A percentile compares a stretch with the other conserved stretches of the same genome.
These are phyloP conservation scores for Chondrostereum purpureum DNA, from an alignment of 1,284 basidiomycete species.

Conservation along the genomic window DNA sequence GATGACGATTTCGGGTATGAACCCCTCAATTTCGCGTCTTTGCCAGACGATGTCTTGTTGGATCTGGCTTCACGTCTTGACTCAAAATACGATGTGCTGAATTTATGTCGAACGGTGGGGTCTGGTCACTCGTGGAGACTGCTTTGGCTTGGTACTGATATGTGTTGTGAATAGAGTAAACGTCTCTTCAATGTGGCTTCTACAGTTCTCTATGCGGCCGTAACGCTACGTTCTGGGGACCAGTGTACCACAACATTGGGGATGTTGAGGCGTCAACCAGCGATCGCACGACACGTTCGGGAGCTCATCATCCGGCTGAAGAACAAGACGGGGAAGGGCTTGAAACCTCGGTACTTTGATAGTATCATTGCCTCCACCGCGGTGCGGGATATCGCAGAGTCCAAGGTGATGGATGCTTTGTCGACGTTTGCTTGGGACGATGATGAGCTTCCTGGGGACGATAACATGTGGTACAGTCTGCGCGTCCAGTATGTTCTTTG, in stretches of 20 bases:
- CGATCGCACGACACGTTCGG: slow-evolving; percentile 59
- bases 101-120: slow-evolving; percentile 51
- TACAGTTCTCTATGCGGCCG: slow-evolving; percentile 49
- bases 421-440: slow-evolving; percentile 62
- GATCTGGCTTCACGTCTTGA: slow-evolving; percentile 53
- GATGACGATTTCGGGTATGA: not conserved
- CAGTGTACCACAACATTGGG: slow-evolving; percentile 56
- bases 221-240: slow-evolving; percentile 42
- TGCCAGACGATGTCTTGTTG: slow-evolving; percentile 57
- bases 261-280: slow-evolving; percentile 49
- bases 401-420: slow-evolving; percentile 51
- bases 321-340: slow-evolving; percentile 21
- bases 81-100: slow-evolving; percentile 45
- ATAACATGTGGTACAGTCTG: slow-evolving; percentile 69
- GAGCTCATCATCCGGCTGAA: slow-evolving; percentile 43
- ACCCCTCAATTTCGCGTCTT: slow-evolving; percentile 14
- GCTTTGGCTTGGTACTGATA: not conserved
- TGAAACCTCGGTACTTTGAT: slow-evolving; percentile 23
- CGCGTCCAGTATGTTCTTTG: slow-evolving; percentile 48
- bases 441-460: slow-evolving; percentile 55
- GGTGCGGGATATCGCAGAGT: slow-evolving; percentile 38
- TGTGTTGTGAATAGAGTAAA: slow-evolving; percentile 29
- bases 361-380: slow-evolving; percentile 37
- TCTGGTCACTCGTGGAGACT: not conserved
- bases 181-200: slow-evolving; percentile 43